Evolutionary conservation across 108 stramenopile species (phyloP).

Genomic region (Pseudonitzschia pungens): DNA sequence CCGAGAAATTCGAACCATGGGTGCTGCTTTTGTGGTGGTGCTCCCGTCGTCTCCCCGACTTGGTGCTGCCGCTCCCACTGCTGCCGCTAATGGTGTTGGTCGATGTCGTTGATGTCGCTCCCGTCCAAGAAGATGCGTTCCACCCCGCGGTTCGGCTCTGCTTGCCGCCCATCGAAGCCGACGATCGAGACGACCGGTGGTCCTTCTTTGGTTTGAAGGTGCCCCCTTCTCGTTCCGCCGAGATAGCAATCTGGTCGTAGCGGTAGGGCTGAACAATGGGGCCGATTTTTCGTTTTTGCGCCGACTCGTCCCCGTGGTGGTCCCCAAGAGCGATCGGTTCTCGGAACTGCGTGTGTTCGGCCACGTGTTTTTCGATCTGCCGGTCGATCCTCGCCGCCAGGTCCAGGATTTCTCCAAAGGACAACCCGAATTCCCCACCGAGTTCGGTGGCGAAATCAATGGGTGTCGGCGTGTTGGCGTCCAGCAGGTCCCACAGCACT

Average conservation of each 20-base stretch:
- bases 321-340: conserved; percentile 35
- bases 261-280: conserved; percentile 22
- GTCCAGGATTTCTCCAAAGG: conserved; percentile 63
- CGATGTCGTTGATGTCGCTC: no score
- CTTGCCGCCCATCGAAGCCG: no score
- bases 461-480: conserved; percentile 56
- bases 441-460: conserved; percentile 52
- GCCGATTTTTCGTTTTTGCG: conserved; percentile 15
- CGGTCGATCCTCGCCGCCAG: conserved; percentile 54
- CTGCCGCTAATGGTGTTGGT: no score
- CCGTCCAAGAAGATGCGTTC: no score
- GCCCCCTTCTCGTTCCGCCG: conserved; percentile 5
- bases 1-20: neutral
- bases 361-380: conserved; percentile 54
- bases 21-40: no score
- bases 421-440: conserved; percentile 66
- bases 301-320: conserved; percentile 27
- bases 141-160: no score
- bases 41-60: conserved; percentile 1
- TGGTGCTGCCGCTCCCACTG: no score
- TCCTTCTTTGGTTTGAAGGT: conserved; percentile 17
- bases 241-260: conserved; percentile 25
- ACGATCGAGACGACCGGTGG: no score
- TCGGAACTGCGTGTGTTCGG: conserved; percentile 31
- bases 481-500: conserved; percentile 64